These are phyloP conservation scores for Glycine latifolia DNA, from an alignment of 306 rosid genomes.

Conservation along the genomic window DNA sequence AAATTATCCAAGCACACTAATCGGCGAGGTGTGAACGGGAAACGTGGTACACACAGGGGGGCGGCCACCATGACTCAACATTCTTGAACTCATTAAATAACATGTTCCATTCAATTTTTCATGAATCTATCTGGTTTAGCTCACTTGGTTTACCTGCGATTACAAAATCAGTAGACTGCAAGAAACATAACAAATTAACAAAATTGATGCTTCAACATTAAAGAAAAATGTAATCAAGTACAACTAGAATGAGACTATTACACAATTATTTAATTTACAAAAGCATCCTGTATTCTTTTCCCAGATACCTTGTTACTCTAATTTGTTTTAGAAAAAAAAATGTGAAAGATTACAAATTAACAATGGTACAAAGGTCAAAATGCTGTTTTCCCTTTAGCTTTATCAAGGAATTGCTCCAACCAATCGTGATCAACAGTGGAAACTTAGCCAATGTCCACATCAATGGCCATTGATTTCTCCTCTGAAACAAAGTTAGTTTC, in stretches of 20 bases:
- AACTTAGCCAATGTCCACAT: constrained; percentile 60
- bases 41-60: background rate
- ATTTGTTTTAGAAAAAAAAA: background rate
- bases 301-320: constrained; percentile 31
- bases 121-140: constrained; percentile 1
- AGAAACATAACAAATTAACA: constrained; percentile 23
- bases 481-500: constrained; percentile 56
- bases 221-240: background rate
- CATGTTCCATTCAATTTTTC: background rate
- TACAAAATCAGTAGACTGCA: constrained; percentile 19
- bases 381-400: constrained; percentile 36
- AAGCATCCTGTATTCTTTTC: constrained; percentile 41
- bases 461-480: constrained; percentile 63
- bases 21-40: too few species aligned
- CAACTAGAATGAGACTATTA: constrained; percentile 10
- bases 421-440: constrained; percentile 34
- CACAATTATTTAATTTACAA: constrained; percentile 33
- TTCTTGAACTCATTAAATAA: background rate
- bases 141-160: background rate
- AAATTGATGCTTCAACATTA: constrained; percentile 23
- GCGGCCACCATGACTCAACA: background rate
- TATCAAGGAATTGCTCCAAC: constrained; percentile 6
- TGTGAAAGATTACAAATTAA: constrained; percentile 10
- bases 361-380: constrained; percentile 31
- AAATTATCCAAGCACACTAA: too few species aligned